These are phyloP conservation scores for Jaenimonas drosophilae DNA, from an alignment of 208 protist species.

Conservation along the genomic window DNA sequence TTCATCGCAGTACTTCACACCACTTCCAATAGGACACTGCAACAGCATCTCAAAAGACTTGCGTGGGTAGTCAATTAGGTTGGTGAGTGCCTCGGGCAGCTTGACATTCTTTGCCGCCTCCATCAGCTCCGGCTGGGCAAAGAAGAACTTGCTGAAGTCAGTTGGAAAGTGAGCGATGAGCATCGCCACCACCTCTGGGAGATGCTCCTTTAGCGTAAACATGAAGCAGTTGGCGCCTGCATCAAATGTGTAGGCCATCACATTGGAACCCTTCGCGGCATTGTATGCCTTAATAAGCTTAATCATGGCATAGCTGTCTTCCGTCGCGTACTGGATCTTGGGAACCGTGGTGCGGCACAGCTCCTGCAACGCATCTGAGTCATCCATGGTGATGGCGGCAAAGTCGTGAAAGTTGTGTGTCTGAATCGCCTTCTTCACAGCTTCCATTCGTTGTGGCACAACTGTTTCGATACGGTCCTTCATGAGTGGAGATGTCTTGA, in stretches of 20 bases:
- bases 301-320: constrained; percentile 95
- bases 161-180: constrained; percentile 90
- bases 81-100: constrained; percentile 15
- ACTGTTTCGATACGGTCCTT: constrained; percentile 64
- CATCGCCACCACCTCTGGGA: constrained; percentile 82
- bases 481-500: constrained; percentile 90
- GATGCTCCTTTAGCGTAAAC: constrained; percentile 84
- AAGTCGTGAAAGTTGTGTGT: constrained; percentile 92
- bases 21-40: constrained; percentile 69
- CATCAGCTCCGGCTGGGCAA: constrained; percentile 45
- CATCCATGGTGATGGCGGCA: constrained; percentile 88
- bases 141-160: constrained; percentile 46
- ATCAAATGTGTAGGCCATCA: constrained; percentile 98
- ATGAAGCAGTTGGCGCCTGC: constrained; percentile 99
- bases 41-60: constrained; percentile 80
- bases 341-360: constrained; percentile 96
- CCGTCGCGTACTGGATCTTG: constrained; percentile 98
- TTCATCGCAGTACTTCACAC: constrained; percentile 38
- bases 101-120: constrained; percentile 24
- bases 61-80: constrained; percentile 74
- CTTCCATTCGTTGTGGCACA: constrained; percentile 87
- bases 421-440: constrained; percentile 89
- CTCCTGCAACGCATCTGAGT: constrained; percentile 98
- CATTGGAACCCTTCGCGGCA: constrained; percentile 42
- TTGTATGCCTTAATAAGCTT: constrained; percentile 91